Percentiles rank a stretch among this genome's conserved stretches.
These are phyloP conservation scores for Globisporangium cederbergense DNA, from an alignment of 352 stramenopile genomes.

Conservation along the genomic window DNA sequence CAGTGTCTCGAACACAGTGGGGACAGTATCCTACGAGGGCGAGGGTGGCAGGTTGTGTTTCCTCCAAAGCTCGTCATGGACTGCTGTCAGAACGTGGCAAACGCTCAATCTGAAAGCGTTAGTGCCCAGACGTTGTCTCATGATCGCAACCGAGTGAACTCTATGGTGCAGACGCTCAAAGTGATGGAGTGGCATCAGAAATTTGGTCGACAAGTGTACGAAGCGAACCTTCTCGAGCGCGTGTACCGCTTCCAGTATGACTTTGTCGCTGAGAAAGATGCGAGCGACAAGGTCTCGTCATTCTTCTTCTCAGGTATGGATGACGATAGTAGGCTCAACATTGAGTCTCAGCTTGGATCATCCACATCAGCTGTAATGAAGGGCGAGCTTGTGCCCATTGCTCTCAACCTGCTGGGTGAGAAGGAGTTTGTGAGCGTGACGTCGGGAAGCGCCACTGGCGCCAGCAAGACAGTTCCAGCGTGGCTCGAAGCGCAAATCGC, in stretches of 20 bases:
- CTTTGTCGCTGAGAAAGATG: constrained; percentile 29
- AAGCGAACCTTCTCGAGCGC: constrained; percentile 35
- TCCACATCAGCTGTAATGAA: background rate
- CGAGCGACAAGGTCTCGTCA: constrained; percentile 20
- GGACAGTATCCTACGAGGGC: constrained; percentile 22
- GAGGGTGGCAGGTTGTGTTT: constrained; percentile 37
- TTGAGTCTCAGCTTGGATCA: too few species aligned
- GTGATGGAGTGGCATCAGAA: constrained; percentile 38
- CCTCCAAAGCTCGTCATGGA: constrained; percentile 28
- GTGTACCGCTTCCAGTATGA: constrained; percentile 40
- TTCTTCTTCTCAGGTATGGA: constrained; percentile 24
- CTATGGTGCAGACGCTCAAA: constrained; percentile 20
- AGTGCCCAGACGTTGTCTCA: background rate
- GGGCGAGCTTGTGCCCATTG: background rate
- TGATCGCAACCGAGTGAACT: constrained; percentile 5
- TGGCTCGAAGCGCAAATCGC: constrained; percentile 30
- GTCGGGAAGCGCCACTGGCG: background rate
- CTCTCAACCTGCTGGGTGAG: constrained; percentile 9
- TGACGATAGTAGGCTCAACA: background rate
- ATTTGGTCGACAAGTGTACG: constrained; percentile 35
- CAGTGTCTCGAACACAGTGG: constrained; percentile 30
- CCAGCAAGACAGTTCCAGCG: constrained; percentile 27
- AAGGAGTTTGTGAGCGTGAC: constrained; percentile 4
- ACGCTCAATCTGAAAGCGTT: too few species aligned
- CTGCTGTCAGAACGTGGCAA: constrained; percentile 16